Evolutionary conservation across 805 yeast genomes (phyloP).

Genomic region (Barnettozyma sp.): DNA sequence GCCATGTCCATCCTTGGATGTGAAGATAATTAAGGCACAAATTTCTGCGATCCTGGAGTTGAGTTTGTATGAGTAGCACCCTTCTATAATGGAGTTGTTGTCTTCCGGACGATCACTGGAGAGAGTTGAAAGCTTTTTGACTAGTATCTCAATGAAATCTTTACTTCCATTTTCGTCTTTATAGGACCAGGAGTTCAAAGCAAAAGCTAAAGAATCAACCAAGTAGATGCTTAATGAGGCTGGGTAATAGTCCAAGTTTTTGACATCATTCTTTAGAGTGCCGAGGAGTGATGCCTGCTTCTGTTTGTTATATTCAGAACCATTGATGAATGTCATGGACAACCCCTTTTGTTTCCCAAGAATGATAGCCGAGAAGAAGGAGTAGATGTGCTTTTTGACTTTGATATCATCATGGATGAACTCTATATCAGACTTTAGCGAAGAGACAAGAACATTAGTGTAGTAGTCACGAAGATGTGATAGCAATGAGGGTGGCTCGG

Average conservation of each 20-base stretch:
- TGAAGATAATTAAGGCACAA: slow-evolving; percentile 63
- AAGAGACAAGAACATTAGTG: slow-evolving; percentile 52
- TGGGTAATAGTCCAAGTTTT: slow-evolving; percentile 48
- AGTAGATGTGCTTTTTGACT: slow-evolving; percentile 50
- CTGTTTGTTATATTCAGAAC: slow-evolving; percentile 29
- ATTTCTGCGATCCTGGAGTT: slow-evolving; percentile 69
- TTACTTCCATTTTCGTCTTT: slow-evolving; percentile 40
- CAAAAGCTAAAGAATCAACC: slow-evolving; percentile 65
- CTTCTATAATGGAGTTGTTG: slow-evolving; percentile 25
- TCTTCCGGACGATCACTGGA: slow-evolving; percentile 9
- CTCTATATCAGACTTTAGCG: slow-evolving; percentile 54
- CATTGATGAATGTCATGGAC: slow-evolving; percentile 62
- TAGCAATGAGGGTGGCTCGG: slow-evolving; percentile 67
- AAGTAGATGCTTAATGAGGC: slow-evolving; percentile 58
- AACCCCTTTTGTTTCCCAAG: slow-evolving; percentile 72
- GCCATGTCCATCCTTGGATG: slow-evolving; percentile 39
- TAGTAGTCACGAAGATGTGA: slow-evolving; percentile 70
- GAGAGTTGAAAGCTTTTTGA: slow-evolving; percentile 27
- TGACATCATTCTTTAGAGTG: slow-evolving; percentile 48
- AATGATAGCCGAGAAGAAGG: slow-evolving; percentile 61
- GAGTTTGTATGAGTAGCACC: slow-evolving; percentile 50
- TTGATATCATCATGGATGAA: slow-evolving; percentile 46
- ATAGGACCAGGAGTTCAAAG: slow-evolving; percentile 73
- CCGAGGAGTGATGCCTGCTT: slow-evolving; percentile 40
- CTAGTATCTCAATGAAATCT: slow-evolving; percentile 29